Base-by-base conservation (phyloP, 2,329 filamentous ascomycete genomes). In the Beauveria scarabaeidicola region DNA sequence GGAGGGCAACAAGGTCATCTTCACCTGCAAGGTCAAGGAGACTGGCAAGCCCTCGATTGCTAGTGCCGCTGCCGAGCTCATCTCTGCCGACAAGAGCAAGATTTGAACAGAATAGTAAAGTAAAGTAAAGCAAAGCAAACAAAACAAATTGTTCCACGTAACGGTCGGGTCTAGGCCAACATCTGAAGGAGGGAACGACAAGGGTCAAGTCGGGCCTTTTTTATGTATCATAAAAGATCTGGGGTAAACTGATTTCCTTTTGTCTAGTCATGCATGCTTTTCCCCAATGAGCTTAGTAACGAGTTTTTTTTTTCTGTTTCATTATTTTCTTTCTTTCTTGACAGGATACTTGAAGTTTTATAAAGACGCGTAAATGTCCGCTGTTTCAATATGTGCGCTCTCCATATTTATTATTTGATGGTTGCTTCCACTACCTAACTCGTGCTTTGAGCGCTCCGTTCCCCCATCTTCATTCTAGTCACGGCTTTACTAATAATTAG, bases 1-100 rank as follows among this genome's bases (percentile, higher is more conserved):
- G 78, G 90, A 95, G 68, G 87, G 86, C 52, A 82, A 82, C 68
- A 86, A 83, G 71, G 82, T 96, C 59, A 75, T 92, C 63, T 96
- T 96, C 82, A 90, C 95, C 81, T 83, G 84, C 59, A 91, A 86
- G 74, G 90, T 96, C 64, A 91, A 92, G 77, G 91, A 96, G 82
- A 96, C 91, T 58, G 91, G 91, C 68, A 96, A 95, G 82, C 78
- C 90, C 67, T 90, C 88, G 62, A 95, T 96, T 71, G 84, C 84
- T 27, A 89, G 88, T 21, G 91, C 86, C 6, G 91, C 88, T 32
- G 90, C 84, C 2, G 91, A 96, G 79, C 78, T 96, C 66, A 69
- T 87, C 29, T 66, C 66, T 8, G 66, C 60, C 25, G 64, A 65
- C 6, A 69, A 70, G 64, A 66, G 67, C 47, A 74, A 72, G 66